phyloP scores from a whole-genome alignment of 2,329 filamentous ascomycete species.

The Aspergillus fumigatiaffinis region DNA sequence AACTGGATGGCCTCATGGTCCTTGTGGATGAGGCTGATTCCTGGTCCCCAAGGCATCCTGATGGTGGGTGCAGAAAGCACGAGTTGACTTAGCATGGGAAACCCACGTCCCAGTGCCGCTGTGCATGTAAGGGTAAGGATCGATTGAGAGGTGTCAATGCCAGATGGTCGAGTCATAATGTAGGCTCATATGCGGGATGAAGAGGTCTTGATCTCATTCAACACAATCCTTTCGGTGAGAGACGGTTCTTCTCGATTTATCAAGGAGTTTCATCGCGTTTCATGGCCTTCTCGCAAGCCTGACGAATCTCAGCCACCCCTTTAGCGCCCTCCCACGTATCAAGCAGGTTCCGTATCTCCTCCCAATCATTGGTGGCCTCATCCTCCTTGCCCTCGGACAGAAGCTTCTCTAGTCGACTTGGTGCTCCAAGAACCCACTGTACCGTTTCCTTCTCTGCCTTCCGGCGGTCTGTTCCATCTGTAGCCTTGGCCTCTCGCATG shows the following conservation, averaged over 20 bases:
- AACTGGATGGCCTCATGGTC: not conserved
- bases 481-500: slow-evolving; percentile 24
- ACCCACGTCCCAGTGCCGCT: not conserved
- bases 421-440: slow-evolving; percentile 42
- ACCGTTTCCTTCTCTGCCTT: slow-evolving; percentile 40
- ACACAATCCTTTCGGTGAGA: not conserved
- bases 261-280: slow-evolving; percentile 20
- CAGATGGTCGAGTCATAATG: not conserved
- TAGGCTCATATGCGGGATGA: not conserved
- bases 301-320: slow-evolving; percentile 40
- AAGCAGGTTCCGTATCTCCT: slow-evolving; percentile 35
- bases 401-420: slow-evolving; percentile 34
- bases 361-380: slow-evolving; percentile 43
- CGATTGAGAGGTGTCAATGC: not conserved
- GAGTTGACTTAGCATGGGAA: not conserved
- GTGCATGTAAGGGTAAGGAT: too few relatives aligned
- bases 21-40: not conserved
- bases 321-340: slow-evolving; percentile 42
- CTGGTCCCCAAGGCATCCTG: not conserved
- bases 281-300: slow-evolving; percentile 40
- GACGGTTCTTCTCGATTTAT: slow-evolving; percentile 5
- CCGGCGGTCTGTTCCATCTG: slow-evolving; percentile 15
- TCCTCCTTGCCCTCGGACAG: slow-evolving; percentile 36
- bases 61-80: not conserved
- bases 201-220: not conserved